These are phyloP conservation scores for Globisporangium barbulae DNA, from an alignment of 352 stramenopile species.

Conservation along the genomic window DNA sequence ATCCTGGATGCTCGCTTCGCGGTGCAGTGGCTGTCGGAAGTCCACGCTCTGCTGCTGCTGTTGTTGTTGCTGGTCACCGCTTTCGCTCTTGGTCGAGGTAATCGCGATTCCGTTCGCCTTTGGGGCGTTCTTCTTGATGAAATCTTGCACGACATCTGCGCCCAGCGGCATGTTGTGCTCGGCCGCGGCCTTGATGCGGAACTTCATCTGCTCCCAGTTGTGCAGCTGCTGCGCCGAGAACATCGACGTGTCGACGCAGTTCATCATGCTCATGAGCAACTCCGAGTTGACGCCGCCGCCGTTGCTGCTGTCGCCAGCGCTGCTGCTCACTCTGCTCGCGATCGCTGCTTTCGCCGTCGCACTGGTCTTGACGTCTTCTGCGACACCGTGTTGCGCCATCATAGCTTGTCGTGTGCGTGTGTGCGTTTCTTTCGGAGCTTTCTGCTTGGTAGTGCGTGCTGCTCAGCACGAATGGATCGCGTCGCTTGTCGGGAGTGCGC, in stretches of 20 bases:
- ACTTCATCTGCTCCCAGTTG: conserved; percentile 82
- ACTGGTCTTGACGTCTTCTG: not conserved
- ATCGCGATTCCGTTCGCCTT: conserved; percentile 23
- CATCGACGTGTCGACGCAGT: conserved; percentile 80
- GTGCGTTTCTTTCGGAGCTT: not conserved
- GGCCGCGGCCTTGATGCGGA: conserved; percentile 47
- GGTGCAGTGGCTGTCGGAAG: conserved; percentile 55
- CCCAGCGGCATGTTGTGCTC: conserved; percentile 38
- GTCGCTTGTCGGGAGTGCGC: not conserved
- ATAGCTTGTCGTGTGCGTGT: not conserved
- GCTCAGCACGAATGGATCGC: no score
- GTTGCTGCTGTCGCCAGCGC: not conserved
- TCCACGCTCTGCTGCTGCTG: conserved; percentile 25
- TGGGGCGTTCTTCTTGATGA: conserved; percentile 41
- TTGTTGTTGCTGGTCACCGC: not conserved
- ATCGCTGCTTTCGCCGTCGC: conserved; percentile 7
- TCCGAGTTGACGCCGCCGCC: conserved; percentile 56
- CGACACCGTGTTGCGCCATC: conserved; percentile 10
- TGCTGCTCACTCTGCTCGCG: not conserved
- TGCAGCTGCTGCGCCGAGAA: conserved; percentile 69
- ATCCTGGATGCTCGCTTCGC: conserved; percentile 76
- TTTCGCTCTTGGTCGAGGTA: conserved; percentile 11
- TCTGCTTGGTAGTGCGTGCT: no score
- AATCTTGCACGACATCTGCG: conserved; percentile 27
- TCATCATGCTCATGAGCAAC: conserved; percentile 83